Conservation (phyloP, 164 flowering plant species). For the Macadamia tetraphylla region DNA sequence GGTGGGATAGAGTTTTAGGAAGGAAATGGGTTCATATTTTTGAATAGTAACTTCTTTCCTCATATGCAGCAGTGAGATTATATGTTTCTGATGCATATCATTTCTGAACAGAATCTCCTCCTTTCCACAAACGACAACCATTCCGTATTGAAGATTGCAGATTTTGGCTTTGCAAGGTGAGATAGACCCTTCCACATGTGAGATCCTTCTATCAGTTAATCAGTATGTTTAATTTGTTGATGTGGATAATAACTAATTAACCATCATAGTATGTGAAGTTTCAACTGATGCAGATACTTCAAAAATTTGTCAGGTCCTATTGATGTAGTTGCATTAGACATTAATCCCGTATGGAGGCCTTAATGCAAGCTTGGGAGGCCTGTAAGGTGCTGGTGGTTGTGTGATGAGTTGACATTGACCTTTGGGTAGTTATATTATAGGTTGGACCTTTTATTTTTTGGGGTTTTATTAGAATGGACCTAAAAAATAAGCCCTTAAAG, state of each 20-base stretch:
- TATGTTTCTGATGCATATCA: slow-evolving; percentile 16
- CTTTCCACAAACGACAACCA: slow-evolving; percentile 57
- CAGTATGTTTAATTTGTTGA: neutral
- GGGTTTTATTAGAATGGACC: no score
- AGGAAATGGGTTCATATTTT: neutral
- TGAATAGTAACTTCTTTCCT: neutral
- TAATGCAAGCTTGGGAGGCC: no score
- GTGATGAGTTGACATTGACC: no score
- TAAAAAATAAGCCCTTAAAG: no score
- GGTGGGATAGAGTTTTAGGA: slow-evolving; percentile 3
- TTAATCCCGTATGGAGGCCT: no score
- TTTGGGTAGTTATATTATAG: no score
- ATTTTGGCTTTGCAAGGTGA: slow-evolving; percentile 98
- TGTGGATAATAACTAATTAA: neutral
- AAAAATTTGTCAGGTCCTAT: no score
- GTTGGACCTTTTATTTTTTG: no score
- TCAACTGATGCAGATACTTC: no score
- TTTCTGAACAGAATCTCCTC: slow-evolving; percentile 81
- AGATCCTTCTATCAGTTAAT: neutral
- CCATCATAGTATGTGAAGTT: no score
- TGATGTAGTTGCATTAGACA: no score
- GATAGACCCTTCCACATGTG: neutral
- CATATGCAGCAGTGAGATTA: slow-evolving; percentile 10
- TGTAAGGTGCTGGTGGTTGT: no score
- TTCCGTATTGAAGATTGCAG: slow-evolving; percentile 85